Percentiles rank a stretch among this genome's conserved stretches.
Evolutionary conservation across 331 rosid species (phyloP).

Genomic region (Phaseolus coccineus): DNA sequence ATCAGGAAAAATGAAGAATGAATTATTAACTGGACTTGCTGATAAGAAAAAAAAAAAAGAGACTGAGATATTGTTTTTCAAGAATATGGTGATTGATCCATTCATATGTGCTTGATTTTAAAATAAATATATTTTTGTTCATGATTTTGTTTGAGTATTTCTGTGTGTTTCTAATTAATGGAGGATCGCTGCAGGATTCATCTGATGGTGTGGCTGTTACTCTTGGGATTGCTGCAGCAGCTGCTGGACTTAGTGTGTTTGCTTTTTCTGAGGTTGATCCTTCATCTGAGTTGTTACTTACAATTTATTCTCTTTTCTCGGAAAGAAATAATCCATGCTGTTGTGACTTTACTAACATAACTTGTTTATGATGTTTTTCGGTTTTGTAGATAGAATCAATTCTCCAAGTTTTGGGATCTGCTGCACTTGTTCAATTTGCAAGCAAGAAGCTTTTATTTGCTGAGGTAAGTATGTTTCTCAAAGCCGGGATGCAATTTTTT

Average conservation of each 20-base stretch:
- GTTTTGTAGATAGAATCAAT: conserved; percentile 76
- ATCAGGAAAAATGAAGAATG: conserved; percentile 8
- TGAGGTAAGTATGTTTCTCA: conserved; percentile 61
- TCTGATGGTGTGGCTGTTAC: conserved; percentile 68
- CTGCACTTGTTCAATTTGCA: conserved; percentile 83
- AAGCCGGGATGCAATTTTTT: conserved; percentile 13
- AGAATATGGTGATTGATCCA: conserved; percentile 26
- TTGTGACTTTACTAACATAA: conserved; percentile 23
- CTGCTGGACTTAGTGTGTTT: conserved; percentile 74
- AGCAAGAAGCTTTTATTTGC: conserved; percentile 90
- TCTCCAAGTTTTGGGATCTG: conserved; percentile 89
- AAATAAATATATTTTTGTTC: conserved; percentile 20
- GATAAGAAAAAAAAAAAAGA: background rate
- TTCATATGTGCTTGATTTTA: background rate
- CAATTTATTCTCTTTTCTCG: conserved; percentile 16
- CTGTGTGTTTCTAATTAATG: conserved; percentile 34
- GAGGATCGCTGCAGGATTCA: conserved; percentile 67
- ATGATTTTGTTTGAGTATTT: conserved; percentile 31
- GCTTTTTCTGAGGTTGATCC: conserved; percentile 81
- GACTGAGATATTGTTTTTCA: conserved; percentile 1
- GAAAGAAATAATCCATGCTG: conserved; percentile 6
- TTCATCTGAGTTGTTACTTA: background rate
- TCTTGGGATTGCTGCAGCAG: conserved; percentile 78
- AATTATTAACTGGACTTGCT: background rate
- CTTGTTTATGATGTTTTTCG: conserved; percentile 29